phyloP scores from a whole-genome alignment of 1,284 basidiomycete species.

The Ustanciosporium gigantosporum region DNA sequence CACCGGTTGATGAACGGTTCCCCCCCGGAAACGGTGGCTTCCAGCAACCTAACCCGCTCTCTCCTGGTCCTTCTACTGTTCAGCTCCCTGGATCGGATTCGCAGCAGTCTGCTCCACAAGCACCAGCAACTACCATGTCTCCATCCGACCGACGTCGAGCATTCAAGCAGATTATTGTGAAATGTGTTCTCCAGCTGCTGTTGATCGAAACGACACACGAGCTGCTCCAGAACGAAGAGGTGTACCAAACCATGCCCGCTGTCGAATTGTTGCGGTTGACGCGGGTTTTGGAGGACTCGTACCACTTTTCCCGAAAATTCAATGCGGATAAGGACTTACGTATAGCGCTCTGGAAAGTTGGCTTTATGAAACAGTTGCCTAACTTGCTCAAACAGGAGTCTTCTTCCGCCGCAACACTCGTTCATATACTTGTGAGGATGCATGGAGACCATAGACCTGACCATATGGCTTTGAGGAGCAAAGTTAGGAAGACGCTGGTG shows the following conservation, averaged over 20 bases:
- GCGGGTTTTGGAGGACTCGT: slow-evolving; percentile 92
- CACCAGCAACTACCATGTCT: slow-evolving; percentile 42
- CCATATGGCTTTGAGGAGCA: slow-evolving; percentile 77
- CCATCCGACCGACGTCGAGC: slow-evolving; percentile 80
- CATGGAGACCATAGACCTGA: slow-evolving; percentile 87
- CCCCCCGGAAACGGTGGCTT: slow-evolving; percentile 8
- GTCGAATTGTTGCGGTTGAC: slow-evolving; percentile 89
- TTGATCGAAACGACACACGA: slow-evolving; percentile 98
- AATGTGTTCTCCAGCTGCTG: slow-evolving; percentile 95
- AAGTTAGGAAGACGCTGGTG: slow-evolving; percentile 84
- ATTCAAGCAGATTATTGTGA: slow-evolving; percentile 99
- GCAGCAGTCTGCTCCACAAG: slow-evolving; percentile 63
- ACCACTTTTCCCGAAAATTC: slow-evolving; percentile 94
- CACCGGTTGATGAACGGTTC: too few species aligned
- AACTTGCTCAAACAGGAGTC: slow-evolving; percentile 98
- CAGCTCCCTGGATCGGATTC: not conserved
- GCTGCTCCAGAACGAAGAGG: slow-evolving; percentile 71
- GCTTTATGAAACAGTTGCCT: slow-evolving; percentile 99
- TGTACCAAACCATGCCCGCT: slow-evolving; percentile 92
- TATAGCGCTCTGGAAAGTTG: slow-evolving; percentile 98
- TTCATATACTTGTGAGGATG: slow-evolving; percentile 89
- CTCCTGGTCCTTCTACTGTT: slow-evolving; percentile 36
- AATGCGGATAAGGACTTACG: slow-evolving; percentile 98
- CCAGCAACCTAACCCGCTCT: slow-evolving; percentile 16
- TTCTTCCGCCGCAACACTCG: slow-evolving; percentile 89